Conservation (phyloP, 2,329 filamentous ascomycete genomes). For the Exophiala lecanii-corni region DNA sequence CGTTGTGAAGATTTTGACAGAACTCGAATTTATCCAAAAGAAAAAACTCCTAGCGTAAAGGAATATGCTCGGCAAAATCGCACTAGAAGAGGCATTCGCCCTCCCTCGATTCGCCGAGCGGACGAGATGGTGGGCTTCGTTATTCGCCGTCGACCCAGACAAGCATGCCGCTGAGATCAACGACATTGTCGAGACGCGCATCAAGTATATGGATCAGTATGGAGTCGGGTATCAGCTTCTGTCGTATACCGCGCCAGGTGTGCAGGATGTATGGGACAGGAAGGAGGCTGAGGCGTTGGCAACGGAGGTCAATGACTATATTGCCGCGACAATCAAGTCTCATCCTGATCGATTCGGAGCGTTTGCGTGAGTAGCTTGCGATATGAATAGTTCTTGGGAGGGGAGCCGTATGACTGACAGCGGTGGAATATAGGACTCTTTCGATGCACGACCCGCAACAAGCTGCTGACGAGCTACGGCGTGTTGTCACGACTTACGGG, state of each 20-base stretch:
- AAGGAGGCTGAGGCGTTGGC: conserved; percentile 28
- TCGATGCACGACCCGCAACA: conserved; percentile 41
- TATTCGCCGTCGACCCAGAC: conserved; percentile 57
- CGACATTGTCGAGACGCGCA: conserved; percentile 19
- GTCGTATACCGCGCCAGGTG: conserved; percentile 29
- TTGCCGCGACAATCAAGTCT: conserved; percentile 24
- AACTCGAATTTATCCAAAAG: no score
- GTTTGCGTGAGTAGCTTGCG: conserved; percentile 33
- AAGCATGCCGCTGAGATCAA: conserved; percentile 55
- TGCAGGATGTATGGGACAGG: conserved; percentile 28
- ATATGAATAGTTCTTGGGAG: no score
- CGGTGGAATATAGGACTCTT: conserved; percentile 28
- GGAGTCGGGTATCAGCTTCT: conserved; percentile 30
- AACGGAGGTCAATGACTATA: conserved; percentile 29
- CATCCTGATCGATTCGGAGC: conserved; percentile 38
- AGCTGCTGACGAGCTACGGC: conserved; percentile 37
- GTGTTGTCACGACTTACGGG: conserved; percentile 52
- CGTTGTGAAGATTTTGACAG: no score
- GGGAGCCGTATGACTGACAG: conserved; percentile 12
- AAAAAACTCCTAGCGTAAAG: no score
- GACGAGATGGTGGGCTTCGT: conserved; percentile 56
- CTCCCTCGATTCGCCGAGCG: conserved; percentile 52
- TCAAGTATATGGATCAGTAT: conserved; percentile 26
- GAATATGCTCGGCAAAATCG: conserved; percentile 37
- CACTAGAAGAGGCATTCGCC: conserved; percentile 27